Evolutionary conservation across 2,329 filamentous ascomycete species (phyloP), one percentile per base, ranked within the genome.

Genomic region (Apiospora rasikravindrae): DNA sequence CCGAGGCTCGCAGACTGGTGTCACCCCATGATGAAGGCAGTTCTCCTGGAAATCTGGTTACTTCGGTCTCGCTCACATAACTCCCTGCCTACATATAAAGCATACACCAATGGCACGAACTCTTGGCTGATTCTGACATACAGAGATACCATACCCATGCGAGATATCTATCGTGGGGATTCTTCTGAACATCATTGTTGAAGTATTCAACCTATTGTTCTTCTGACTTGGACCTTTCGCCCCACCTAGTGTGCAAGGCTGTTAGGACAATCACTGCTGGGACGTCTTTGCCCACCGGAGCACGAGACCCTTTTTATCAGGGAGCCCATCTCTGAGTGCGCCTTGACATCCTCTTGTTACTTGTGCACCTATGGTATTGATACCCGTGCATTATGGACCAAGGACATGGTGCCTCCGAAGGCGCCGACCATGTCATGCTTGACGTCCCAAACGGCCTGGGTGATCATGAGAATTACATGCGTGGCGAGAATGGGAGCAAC

Each of bases 381-480:
- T 33, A 40, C 22, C 57, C 11, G 57, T 40, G 57, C 57, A 70
- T 53, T 33, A 70, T 70, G 69, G 47, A 33, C 13, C 69, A 47
- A 33, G 37, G 24, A 53, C 47, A 61, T 37, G 69, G 37, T 29
- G 70, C 71, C 71, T 84, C 84, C 82, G 85, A 86, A 69, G 79
- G 80, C 67, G 84, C 84, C 61, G 85, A 87, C 67, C 82, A 84
- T 73, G 81, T 80, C 51, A 85, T 85, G 82, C 78, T 80, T 66
- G 85, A 86, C 75, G 85, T 78, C 24, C 77, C 80, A 19, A 85
- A 84, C 70, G 83, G 82, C 45, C 77, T 82, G 69, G 71, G 78
- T 24, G 81, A 81, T n/a, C 78, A 82, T 10, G 81, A 81, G 49
- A 40, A 80, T 80, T 61, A 78, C 78, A 71, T 72, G 68, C 64